Conservation (phyloP, 345 rosid genomes). For the Syzygium oleosum region DNA sequence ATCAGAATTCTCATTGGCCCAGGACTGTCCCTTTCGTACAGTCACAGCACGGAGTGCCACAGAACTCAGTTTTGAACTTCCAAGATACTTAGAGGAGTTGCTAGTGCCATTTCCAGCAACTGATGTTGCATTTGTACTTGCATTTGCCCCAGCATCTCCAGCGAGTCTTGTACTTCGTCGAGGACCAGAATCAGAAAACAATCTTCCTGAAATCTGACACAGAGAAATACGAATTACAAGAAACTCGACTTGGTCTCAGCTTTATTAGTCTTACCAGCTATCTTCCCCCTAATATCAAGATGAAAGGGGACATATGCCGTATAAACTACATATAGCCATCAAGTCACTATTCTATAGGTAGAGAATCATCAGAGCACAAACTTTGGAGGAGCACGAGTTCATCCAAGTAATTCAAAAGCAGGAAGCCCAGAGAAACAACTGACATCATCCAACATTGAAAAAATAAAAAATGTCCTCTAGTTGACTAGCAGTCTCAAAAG, state of each 20-base stretch:
- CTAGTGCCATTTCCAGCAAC: slow-evolving; percentile 64
- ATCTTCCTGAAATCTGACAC: slow-evolving; percentile 88
- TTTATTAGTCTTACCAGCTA: neutral
- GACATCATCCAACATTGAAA: neutral
- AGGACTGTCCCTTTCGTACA: slow-evolving; percentile 77
- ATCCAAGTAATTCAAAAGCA: neutral
- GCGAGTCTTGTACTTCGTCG: slow-evolving; percentile 78
- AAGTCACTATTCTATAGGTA: neutral
- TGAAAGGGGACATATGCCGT: neutral
- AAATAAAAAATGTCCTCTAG: neutral
- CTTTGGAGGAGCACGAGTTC: neutral
- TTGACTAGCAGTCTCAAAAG: neutral
- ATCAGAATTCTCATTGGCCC: slow-evolving; percentile 84
- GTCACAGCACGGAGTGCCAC: slow-evolving; percentile 79
- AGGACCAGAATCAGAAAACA: slow-evolving; percentile 95
- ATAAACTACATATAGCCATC: neutral
- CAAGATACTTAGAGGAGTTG: slow-evolving; percentile 73
- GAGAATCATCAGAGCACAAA: neutral
- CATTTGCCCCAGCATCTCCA: slow-evolving; percentile 48
- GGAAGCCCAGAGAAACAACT: neutral
- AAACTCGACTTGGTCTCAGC: neutral
- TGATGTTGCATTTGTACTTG: slow-evolving; percentile 36
- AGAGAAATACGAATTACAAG: neutral
- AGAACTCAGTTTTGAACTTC: slow-evolving; percentile 79
- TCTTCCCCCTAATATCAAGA: neutral